Evolutionary conservation across 257 asterid species (phyloP).

Genomic region (Petunia axillaris): DNA sequence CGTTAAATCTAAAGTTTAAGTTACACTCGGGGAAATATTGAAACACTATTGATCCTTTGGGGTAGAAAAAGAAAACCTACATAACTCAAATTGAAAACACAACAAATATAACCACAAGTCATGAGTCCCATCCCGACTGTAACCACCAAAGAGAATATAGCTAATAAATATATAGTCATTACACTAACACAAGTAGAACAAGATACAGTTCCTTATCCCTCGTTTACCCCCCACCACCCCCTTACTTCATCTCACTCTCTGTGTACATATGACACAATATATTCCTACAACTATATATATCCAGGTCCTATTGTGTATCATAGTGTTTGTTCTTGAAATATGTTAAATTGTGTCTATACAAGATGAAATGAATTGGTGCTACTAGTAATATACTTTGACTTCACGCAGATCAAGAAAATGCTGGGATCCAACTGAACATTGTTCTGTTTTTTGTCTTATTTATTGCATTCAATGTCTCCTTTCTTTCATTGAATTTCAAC

Average conservation of each 20-base stretch:
- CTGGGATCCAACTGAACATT: slow-evolving; percentile 38
- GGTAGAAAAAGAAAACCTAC: no score
- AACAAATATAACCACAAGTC: background rate
- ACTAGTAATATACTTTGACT: slow-evolving; percentile 25
- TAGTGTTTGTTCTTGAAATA: slow-evolving; percentile 30
- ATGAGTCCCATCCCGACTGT: background rate
- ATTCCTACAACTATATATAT: background rate
- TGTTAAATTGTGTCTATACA: slow-evolving; percentile 20
- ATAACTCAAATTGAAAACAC: no score
- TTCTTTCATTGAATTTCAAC: slow-evolving; percentile 8
- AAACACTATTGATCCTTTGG: no score
- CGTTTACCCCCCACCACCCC: background rate
- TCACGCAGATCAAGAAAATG: slow-evolving; percentile 52
- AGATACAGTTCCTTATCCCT: background rate
- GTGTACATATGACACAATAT: background rate
- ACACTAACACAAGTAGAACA: slow-evolving; percentile 18
- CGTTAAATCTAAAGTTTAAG: no score
- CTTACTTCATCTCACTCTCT: background rate
- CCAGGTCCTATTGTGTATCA: background rate
- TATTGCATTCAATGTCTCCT: slow-evolving; percentile 31
- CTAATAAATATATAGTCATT: slow-evolving; percentile 4
- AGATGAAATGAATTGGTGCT: slow-evolving; percentile 37
- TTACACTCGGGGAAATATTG: no score
- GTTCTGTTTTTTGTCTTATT: slow-evolving; percentile 18
- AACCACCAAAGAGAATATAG: background rate